These are phyloP conservation scores for Taiozyma sp. DNA, from an alignment of 1,139 yeast species.

Conservation along the genomic window DNA sequence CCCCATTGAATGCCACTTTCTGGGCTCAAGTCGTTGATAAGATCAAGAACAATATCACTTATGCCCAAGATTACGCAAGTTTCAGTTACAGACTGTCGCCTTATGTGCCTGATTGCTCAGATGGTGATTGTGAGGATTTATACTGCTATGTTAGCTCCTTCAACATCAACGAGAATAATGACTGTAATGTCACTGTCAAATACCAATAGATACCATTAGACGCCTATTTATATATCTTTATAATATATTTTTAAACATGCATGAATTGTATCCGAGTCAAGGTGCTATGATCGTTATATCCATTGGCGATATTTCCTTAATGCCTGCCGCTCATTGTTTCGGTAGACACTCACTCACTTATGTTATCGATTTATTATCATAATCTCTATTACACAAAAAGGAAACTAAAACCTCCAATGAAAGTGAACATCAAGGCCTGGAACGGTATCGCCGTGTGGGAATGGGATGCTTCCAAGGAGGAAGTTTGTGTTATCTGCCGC, in stretches of 20 bases:
- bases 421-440: slow-evolving; percentile 65
- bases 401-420: slow-evolving; percentile 40
- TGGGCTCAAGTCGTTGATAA: slow-evolving; percentile 41
- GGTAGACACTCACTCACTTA: too few relatives aligned
- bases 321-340: too few relatives aligned
- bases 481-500: slow-evolving; percentile 85
- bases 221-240: too few relatives aligned
- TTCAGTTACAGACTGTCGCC: slow-evolving; percentile 52
- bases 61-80: slow-evolving; percentile 44
- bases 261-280: too few relatives aligned
- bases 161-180: slow-evolving; percentile 25
- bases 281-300: too few relatives aligned
- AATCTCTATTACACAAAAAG: too few relatives aligned
- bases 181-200: slow-evolving; percentile 14
- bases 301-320: too few relatives aligned
- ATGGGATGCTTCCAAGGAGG: too few relatives aligned
- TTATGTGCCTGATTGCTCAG: slow-evolving; percentile 39
- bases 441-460: slow-evolving; percentile 81
- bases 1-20: slow-evolving; percentile 57
- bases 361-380: too few relatives aligned
- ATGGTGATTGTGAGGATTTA: slow-evolving; percentile 26
- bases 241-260: not conserved
- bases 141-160: slow-evolving; percentile 41
- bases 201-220: not conserved
- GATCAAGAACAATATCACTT: slow-evolving; percentile 32